Conservation (phyloP, 2,329 filamentous ascomycete genomes). For the Arthrobotrys entomopaga region DNA sequence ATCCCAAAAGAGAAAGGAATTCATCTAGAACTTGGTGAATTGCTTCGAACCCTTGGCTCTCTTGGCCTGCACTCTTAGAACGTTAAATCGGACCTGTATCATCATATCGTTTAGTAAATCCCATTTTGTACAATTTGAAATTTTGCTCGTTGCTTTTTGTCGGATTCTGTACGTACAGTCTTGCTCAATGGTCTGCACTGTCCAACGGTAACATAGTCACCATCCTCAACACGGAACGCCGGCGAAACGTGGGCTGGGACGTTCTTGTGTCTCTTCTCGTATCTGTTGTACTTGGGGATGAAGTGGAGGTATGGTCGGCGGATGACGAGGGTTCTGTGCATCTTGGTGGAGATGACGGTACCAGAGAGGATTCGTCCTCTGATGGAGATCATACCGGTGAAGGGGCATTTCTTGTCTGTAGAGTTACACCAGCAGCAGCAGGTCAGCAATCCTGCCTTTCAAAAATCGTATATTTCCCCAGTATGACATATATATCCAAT, state of each 20-base stretch:
- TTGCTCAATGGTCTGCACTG: slow-evolving; percentile 99
- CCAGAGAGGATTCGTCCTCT: slow-evolving; percentile 99
- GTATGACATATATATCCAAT: slow-evolving; percentile 10
- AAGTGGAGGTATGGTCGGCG: slow-evolving; percentile 99
- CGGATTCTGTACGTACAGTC: slow-evolving; percentile 77
- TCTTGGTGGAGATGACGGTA: slow-evolving; percentile 99
- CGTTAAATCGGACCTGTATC: slow-evolving; percentile 94
- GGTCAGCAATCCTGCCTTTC: slow-evolving; percentile 27
- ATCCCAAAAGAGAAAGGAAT: slow-evolving; percentile 51
- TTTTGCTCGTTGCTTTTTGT: slow-evolving; percentile 3
- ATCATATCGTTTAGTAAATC: slow-evolving; percentile 11
- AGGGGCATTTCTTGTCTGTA: slow-evolving; percentile 99
- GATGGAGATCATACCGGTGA: slow-evolving; percentile 99
- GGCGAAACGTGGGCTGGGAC: slow-evolving; percentile 98
- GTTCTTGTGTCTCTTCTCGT: slow-evolving; percentile 99
- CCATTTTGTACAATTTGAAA: neutral
- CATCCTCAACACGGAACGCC: slow-evolving; percentile 99
- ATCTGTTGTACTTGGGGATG: slow-evolving; percentile 99
- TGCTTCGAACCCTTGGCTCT: slow-evolving; percentile 97
- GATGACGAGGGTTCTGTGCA: slow-evolving; percentile 99
- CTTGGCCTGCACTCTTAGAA: slow-evolving; percentile 96
- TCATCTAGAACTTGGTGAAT: slow-evolving; percentile 95
- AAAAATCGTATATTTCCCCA: slow-evolving; percentile 6
- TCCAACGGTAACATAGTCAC: slow-evolving; percentile 98
- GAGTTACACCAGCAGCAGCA: slow-evolving; percentile 13